Conservation (phyloP, 768 basidiomycete genomes). For the Hemileccinum rubropunctum region DNA sequence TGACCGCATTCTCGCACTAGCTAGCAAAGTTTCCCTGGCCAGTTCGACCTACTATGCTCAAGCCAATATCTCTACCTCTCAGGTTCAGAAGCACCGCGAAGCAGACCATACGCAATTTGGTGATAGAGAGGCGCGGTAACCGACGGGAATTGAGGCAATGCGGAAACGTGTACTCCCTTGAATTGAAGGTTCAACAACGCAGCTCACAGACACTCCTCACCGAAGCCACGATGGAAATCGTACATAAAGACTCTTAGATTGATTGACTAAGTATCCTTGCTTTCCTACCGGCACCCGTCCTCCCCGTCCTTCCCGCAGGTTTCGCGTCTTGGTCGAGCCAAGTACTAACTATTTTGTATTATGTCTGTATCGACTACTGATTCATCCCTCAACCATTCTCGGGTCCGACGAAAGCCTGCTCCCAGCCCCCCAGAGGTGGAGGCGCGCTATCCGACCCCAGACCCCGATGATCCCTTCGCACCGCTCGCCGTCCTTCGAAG, state of each 20-base stretch:
- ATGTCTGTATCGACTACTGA: slow-evolving; percentile 31
- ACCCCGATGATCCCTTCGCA: slow-evolving; percentile 69
- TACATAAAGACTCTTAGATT: slow-evolving; percentile 28
- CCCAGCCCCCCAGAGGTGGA: slow-evolving; percentile 51
- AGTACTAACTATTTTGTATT: slow-evolving; percentile 22
- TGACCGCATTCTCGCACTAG: neutral
- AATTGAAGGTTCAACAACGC: too few species aligned
- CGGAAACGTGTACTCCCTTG: slow-evolving; percentile 21
- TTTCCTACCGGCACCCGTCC: slow-evolving; percentile 18
- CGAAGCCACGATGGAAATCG: slow-evolving; percentile 34
- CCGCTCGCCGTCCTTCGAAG: slow-evolving; percentile 64
- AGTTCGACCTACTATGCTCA: neutral
- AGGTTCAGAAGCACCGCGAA: slow-evolving; percentile 21
- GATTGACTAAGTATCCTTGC: slow-evolving; percentile 7
- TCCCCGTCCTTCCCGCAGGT: slow-evolving; percentile 11
- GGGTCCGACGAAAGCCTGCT: slow-evolving; percentile 51
- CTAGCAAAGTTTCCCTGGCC: neutral
- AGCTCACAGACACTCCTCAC: slow-evolving; percentile 27
- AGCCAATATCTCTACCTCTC: slow-evolving; percentile 6
- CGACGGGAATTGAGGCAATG: slow-evolving; percentile 33
- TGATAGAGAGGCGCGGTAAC: slow-evolving; percentile 29
- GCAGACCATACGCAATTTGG: slow-evolving; percentile 12
- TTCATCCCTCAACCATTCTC: slow-evolving; percentile 21
- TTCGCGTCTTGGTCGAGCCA: slow-evolving; percentile 10
- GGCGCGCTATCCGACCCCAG: slow-evolving; percentile 60